A percentile compares a stretch with the other conserved stretches of the same genome.
phyloP scores from a whole-genome alignment of 2,329 filamentous ascomycete species.

The Beauveria sp. region DNA sequence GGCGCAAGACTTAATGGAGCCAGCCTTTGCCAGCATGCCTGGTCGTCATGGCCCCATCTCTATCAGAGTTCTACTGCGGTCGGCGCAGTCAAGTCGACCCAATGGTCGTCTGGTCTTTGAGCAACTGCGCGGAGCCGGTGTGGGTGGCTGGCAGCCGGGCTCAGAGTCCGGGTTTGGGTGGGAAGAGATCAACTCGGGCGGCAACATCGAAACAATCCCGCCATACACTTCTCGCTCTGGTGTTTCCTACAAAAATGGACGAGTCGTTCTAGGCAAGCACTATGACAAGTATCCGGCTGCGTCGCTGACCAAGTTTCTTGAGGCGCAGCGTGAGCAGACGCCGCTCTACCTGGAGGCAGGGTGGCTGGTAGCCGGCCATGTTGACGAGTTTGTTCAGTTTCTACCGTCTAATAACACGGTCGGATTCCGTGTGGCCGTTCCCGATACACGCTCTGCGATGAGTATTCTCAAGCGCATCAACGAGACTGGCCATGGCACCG shows the following conservation, averaged over 20 bases:
- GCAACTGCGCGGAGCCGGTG: conserved; percentile 12
- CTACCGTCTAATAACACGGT: neutral
- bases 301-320: conserved; percentile 18
- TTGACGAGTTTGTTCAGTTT: conserved; percentile 24
- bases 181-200: conserved; percentile 14
- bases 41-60: conserved; percentile 22
- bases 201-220: conserved; percentile 27
- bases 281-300: conserved; percentile 10
- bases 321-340: conserved; percentile 21
- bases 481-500: neutral
- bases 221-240: conserved; percentile 15
- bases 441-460: neutral
- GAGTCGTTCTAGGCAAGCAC: conserved; percentile 12
- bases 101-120: neutral
- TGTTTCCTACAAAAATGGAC: neutral
- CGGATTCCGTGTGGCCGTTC: neutral
- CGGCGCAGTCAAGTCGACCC: neutral
- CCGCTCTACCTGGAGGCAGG: conserved; percentile 24
- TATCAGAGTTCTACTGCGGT: conserved; percentile 22
- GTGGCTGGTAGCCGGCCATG: conserved; percentile 25
- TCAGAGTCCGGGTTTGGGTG: conserved; percentile 11
- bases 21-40: conserved; percentile 26
- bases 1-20: conserved; percentile 29
- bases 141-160: conserved; percentile 21
- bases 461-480: neutral